Evolutionary conservation across 345 rosid species (phyloP).

Genomic region (Eucalyptus paniculata): DNA sequence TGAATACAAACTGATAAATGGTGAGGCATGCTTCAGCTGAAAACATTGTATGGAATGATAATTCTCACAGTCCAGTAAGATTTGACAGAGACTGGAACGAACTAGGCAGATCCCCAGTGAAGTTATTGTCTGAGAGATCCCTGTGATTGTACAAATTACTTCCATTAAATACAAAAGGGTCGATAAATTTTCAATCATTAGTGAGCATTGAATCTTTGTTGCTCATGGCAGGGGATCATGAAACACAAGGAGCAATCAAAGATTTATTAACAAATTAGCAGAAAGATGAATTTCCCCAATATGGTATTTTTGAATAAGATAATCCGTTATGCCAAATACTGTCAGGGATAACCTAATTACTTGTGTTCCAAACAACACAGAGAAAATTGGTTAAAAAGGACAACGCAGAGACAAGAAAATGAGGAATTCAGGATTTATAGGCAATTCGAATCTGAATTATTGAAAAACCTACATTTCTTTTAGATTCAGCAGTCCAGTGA

Average conservation of each 20-base stretch:
- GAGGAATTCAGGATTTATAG: not conserved
- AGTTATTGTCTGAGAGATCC: conserved; percentile 79
- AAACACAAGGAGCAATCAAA: not conserved
- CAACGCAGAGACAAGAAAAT: not conserved
- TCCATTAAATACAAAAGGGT: not conserved
- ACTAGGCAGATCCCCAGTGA: conserved; percentile 81
- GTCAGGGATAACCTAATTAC: not conserved
- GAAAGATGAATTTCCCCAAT: not conserved
- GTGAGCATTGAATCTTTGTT: not conserved
- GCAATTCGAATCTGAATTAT: not conserved
- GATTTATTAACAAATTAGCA: not conserved
- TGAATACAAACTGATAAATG: not conserved
- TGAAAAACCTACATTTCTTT: conserved; percentile 49
- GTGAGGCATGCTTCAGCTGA: not conserved
- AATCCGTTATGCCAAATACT: not conserved
- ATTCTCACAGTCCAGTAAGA: conserved; percentile 62
- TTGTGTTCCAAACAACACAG: not conserved
- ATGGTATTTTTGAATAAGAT: not conserved
- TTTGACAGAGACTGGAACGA: conserved; percentile 63
- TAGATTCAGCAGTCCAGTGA: conserved; percentile 46
- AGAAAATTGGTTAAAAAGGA: not conserved
- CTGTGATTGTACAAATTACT: conserved; percentile 12
- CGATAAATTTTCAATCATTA: not conserved
- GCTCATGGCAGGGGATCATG: not conserved
- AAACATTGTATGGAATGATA: not conserved